Conservation (phyloP, 768 basidiomycete genomes). For the Amanita pseudoporphyria region DNA sequence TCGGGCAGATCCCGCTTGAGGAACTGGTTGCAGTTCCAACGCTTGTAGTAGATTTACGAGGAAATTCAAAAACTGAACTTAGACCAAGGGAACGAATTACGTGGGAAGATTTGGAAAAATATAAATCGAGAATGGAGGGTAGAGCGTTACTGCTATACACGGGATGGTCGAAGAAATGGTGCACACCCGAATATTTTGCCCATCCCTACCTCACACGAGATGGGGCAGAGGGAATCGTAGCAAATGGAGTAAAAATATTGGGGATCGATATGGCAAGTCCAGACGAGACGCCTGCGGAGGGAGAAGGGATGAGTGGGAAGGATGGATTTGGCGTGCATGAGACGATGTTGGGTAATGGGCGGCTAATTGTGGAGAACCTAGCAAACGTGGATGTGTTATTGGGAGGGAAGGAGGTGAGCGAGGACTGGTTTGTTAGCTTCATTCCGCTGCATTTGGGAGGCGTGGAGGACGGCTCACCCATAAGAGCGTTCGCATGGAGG, state of each 20-base stretch:
- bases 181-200: constrained; percentile 37
- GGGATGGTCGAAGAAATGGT: constrained; percentile 57
- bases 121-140: constrained; percentile 23
- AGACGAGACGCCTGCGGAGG: constrained; percentile 44
- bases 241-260: constrained; percentile 43
- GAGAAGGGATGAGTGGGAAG: constrained; percentile 16
- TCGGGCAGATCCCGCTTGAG: constrained; percentile 48
- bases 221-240: constrained; percentile 39
- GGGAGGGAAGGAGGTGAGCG: constrained; percentile 13
- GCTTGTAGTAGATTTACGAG: constrained; percentile 39
- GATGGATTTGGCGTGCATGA: constrained; percentile 48
- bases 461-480: constrained; percentile 53
- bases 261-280: constrained; percentile 60
- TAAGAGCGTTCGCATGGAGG: constrained; percentile 49
- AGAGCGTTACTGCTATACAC: constrained; percentile 51
- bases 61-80: background rate
- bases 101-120: constrained; percentile 42
- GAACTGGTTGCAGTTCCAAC: constrained; percentile 43
- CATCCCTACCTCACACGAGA: constrained; percentile 55
- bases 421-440: constrained; percentile 39
- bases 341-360: constrained; percentile 46
- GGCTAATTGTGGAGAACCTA: constrained; percentile 66
- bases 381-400: constrained; percentile 38
- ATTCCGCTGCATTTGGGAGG: constrained; percentile 46
- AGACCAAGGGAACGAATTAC: constrained; percentile 34